phyloP scores from a whole-genome alignment of 331 rosid genomes.

The Prunus yedoensis region DNA sequence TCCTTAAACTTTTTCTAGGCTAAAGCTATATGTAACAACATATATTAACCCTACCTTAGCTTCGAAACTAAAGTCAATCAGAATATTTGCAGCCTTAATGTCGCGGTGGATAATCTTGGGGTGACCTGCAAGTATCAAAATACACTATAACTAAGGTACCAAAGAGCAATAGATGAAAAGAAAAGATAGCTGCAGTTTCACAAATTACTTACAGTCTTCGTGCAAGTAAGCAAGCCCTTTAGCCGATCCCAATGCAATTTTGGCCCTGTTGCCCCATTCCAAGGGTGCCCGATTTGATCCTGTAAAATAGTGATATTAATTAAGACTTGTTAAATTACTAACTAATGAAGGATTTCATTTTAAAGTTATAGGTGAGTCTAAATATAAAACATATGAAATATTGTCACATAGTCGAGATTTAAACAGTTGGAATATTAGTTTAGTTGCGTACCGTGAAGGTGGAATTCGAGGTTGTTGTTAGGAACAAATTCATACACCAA shows the following conservation, averaged over 20 bases:
- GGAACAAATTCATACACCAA: conserved; percentile 71
- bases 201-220: conserved; percentile 60
- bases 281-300: conserved; percentile 46
- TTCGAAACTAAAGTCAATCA: conserved; percentile 59
- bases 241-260: conserved; percentile 69
- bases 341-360: neutral
- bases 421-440: too few species aligned
- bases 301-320: neutral
- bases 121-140: conserved; percentile 51
- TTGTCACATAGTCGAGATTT: neutral
- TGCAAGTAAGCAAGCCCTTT: conserved; percentile 88
- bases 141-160: neutral
- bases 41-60: conserved; percentile 46
- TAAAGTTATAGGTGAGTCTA: neutral
- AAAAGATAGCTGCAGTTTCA: neutral
- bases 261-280: conserved; percentile 62
- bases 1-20: neutral
- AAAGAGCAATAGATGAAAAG: neutral
- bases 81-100: conserved; percentile 69
- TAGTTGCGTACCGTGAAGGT: conserved; percentile 53
- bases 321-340: neutral
- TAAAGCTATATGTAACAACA: neutral
- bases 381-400: neutral
- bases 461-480: conserved; percentile 60
- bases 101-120: conserved; percentile 84